Conservation (phyloP, 495 filamentous ascomycete genomes). For the Chlorociboria aeruginascens region DNA sequence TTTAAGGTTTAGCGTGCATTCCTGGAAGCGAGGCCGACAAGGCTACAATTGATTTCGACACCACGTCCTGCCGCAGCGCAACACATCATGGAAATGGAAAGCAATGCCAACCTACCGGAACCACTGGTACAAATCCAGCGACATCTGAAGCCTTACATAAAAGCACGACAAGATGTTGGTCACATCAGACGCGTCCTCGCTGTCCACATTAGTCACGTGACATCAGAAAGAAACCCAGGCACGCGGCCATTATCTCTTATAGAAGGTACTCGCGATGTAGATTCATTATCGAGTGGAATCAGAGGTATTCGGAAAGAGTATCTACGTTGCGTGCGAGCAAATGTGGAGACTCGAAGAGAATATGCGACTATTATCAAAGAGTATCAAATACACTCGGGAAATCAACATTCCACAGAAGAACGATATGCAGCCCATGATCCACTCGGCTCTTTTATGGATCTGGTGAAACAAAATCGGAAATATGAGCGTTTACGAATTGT, state of each 20-base stretch:
- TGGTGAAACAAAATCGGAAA: constrained; percentile 14
- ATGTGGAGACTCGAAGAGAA: constrained; percentile 17
- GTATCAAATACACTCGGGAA: neutral
- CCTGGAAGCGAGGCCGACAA: too few relatives aligned
- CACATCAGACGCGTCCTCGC: constrained; percentile 31
- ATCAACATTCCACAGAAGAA: neutral
- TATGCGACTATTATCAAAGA: constrained; percentile 6
- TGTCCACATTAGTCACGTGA: constrained; percentile 24
- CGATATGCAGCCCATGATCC: neutral
- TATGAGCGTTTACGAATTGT: constrained; percentile 15
- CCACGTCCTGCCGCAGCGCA: neutral
- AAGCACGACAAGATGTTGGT: constrained; percentile 29
- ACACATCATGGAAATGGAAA: constrained; percentile 4
- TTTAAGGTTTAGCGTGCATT: too few relatives aligned
- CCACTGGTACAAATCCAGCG: constrained; percentile 2
- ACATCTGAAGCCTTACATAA: constrained; percentile 25
- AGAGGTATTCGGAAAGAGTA: constrained; percentile 21
- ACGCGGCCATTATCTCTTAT: constrained; percentile 21
- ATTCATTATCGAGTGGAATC: constrained; percentile 18
- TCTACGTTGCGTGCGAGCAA: constrained; percentile 15
- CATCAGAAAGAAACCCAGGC: constrained; percentile 6
- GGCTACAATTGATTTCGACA: too few relatives aligned
- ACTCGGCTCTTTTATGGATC: constrained; percentile 8
- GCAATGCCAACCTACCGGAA: constrained; percentile 1
- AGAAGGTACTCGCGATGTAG: constrained; percentile 20